Evolutionary conservation across 306 rosid species (phyloP), one percentile per base, ranked within the genome.

Genomic region (Vigna mungo): DNA sequence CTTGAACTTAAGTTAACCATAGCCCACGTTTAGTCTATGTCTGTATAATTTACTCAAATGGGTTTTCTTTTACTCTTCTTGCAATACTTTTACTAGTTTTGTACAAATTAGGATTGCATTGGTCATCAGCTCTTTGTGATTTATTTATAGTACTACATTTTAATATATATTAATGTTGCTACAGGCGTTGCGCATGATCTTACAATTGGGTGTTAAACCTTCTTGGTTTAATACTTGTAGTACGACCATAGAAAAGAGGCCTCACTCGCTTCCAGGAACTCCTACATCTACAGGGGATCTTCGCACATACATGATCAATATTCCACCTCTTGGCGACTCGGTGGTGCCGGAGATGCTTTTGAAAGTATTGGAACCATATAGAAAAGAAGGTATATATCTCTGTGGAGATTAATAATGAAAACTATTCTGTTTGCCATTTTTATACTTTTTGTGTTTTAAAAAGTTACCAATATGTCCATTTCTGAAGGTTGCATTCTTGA

Each of bases 271-370:
- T 80, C 93, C 97, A 32, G 97, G 94, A 85, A 79, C 95, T 86
- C 84, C 97, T 49, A 75, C 76, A 41, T 82, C 87, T 39, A 68
- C 71, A 2, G 92, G 87, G 61, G 99, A 92, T 84, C 99, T 95
- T 84, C 97, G 97, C 32, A 77, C 86, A 59, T 90, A 89, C 89
- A 85, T 95, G 92, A 83, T 89, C 70, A 78, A 87, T 82, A 52
- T 85, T 80, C 96, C 93, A 37, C 80, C 90, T 55, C 81, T 95
- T 79, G 99, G 97, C 51, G 99, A 95, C 68, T 79, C 92, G 67
- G 97, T 86, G 70, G 97, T 95, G 83, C 97, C 97, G 78, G 97
- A 95, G 85, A 83, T 95, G 89, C 97, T 95, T 59, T 88, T 95
- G 48, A 95, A 92, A 89, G 90, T 89, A 75, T 73, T 95, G 80